These are phyloP conservation scores for Macrotyloma uniflorum DNA, from an alignment of 306 rosid species.

Conservation along the genomic window DNA sequence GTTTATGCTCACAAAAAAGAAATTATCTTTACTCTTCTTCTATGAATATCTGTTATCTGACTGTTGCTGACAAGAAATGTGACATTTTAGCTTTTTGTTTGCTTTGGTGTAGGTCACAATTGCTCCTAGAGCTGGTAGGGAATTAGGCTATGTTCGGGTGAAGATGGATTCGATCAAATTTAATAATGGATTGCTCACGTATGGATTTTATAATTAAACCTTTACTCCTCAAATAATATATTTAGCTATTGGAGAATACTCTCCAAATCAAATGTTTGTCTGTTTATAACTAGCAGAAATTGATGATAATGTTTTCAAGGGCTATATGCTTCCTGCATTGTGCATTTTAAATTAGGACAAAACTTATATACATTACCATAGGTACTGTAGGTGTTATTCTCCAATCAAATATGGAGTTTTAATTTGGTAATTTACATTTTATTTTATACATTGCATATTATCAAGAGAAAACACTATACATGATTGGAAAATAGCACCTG, in stretches of 20 bases:
- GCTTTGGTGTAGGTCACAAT: slow-evolving; percentile 76
- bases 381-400: too few species aligned
- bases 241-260: slow-evolving; percentile 31
- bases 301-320: slow-evolving; percentile 16
- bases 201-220: slow-evolving; percentile 40
- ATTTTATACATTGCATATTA: too few species aligned
- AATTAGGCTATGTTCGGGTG: slow-evolving; percentile 90
- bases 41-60: slow-evolving; percentile 26
- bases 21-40: background rate
- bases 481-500: too few species aligned
- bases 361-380: too few species aligned
- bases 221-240: slow-evolving; percentile 11
- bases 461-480: too few species aligned
- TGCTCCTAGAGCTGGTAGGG: slow-evolving; percentile 99
- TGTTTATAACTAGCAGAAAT: slow-evolving; percentile 32
- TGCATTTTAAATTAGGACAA: slow-evolving; percentile 27
- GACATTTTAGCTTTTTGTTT: slow-evolving; percentile 25
- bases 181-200: slow-evolving; percentile 91
- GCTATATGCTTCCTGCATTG: slow-evolving; percentile 24
- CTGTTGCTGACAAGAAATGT: background rate
- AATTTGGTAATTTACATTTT: too few species aligned
- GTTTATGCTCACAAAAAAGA: background rate
- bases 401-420: too few species aligned
- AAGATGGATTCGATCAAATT: slow-evolving; percentile 82
- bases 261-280: slow-evolving; percentile 5